phyloP scores from a whole-genome alignment of 345 rosid genomes.

The Salix purpurea region DNA sequence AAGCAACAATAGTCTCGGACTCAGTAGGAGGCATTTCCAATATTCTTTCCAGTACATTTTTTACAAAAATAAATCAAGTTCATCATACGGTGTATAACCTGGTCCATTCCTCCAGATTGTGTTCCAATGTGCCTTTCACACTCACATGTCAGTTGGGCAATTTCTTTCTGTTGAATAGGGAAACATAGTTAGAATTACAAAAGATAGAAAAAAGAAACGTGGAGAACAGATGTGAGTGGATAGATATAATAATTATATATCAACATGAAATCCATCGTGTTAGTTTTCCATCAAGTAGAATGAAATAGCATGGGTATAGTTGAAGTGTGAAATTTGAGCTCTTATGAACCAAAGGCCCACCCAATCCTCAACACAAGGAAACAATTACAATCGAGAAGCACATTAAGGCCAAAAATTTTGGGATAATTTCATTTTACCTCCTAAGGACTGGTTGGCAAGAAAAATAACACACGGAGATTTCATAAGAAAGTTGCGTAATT shows the following conservation, averaged over 20 bases:
- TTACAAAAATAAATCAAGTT: background rate
- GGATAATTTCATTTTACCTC: background rate
- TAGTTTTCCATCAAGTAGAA: background rate
- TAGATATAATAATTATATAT: background rate
- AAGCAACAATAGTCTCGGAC: background rate
- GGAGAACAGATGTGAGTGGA: background rate
- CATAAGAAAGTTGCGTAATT: background rate
- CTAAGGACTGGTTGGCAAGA: background rate
- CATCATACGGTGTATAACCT: slow-evolving; percentile 38
- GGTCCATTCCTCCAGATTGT: slow-evolving; percentile 99
- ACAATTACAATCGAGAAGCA: background rate
- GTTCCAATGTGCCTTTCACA: slow-evolving; percentile 97
- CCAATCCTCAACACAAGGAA: background rate
- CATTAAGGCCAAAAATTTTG: background rate
- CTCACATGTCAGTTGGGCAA: slow-evolving; percentile 91
- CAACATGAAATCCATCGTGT: background rate
- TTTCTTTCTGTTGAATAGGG: slow-evolving; percentile 63
- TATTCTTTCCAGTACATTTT: background rate
- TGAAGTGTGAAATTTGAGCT: background rate
- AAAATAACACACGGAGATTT: background rate
- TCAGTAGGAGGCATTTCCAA: background rate
- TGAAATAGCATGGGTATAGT: background rate
- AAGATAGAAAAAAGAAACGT: background rate
- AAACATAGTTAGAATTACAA: background rate
- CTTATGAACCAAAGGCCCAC: background rate